Conservation (phyloP, 176 grass and related monocot species). For the Oryza australiensis region DNA sequence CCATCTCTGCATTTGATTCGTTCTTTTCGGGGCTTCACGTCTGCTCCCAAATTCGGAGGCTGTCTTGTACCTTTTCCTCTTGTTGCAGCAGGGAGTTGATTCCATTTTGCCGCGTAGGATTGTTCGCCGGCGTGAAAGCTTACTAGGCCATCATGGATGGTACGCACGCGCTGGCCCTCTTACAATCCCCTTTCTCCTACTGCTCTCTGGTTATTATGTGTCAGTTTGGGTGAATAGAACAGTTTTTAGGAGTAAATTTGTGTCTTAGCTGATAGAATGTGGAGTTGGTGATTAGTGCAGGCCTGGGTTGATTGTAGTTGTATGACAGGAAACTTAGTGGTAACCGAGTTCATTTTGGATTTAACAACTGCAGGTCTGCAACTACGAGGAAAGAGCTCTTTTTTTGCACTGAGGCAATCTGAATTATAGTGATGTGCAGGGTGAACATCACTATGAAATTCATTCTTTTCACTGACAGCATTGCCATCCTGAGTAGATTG, state of each 20-base stretch:
- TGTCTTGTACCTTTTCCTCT: background rate
- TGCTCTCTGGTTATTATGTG: background rate
- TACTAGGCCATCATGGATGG: constrained; percentile 48
- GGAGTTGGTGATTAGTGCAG: background rate
- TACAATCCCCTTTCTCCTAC: background rate
- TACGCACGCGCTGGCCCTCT: background rate
- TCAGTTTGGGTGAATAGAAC: background rate
- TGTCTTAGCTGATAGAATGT: background rate
- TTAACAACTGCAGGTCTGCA: background rate
- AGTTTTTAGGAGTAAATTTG: background rate
- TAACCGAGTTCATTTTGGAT: background rate
- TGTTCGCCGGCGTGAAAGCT: constrained; percentile 12
- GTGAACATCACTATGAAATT: background rate
- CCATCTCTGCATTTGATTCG: background rate
- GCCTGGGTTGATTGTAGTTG: background rate
- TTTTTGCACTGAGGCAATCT: background rate
- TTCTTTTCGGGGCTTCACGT: background rate
- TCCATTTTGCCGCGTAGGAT: background rate
- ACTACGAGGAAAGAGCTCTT: background rate
- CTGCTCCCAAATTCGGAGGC: background rate
- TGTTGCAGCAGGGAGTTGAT: constrained; percentile 34
- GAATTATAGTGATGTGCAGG: background rate
- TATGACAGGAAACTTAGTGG: background rate
- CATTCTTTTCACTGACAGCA: background rate
- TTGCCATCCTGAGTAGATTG: background rate